Evolutionary conservation across 352 stramenopile genomes (phyloP), one percentile per base, ranked within the genome.

Genomic region (Pythium aristosporum): DNA sequence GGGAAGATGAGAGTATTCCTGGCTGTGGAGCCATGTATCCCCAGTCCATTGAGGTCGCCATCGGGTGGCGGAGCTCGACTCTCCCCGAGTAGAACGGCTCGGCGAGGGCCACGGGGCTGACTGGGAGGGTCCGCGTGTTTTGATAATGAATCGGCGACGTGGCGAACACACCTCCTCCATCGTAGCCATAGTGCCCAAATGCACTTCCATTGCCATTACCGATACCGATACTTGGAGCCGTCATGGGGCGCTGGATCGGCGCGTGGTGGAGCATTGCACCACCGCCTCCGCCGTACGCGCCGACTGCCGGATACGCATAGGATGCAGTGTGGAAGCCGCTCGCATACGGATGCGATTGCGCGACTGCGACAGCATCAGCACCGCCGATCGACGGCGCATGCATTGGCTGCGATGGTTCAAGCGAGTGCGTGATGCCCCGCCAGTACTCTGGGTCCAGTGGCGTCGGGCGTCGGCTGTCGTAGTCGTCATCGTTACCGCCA

Each of bases 391-490:
- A 46, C 21, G 39, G 39, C 18, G 39, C 23, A 12, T 67, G 58
- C 67, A 41, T 30, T 30, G 58, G 63, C 6, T 71, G 28, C 20
- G 49, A 43, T 41, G 63, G 48, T 28, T 83, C 77, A 23, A 61
- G 53, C 37, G 81, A 88, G 56, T 90, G 81, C 7, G 81, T 90
- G 65, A 90, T 82, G 37, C 81, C 81, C 13, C 76, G 73, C 81
- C 81, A 90, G 70, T 90, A 90, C 71, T 88, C 81, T 6, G 81
- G 81, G 52, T 90, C 81, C 32, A 90, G 61, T 12, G 79, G 81
- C 25, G 79, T 90, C 50, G 79, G 79, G 15, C 77, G 72, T 23
- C 71, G 56, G 21, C 37, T 50, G 43, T 72, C 71, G 12, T 57
- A 23, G 21, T 71, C 76, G 28, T 79, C 74, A 34, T 75, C 73